Evolutionary conservation across 139 green algal species (phyloP), one percentile per base, ranked within the genome.

Genomic region (Eudorina sp.): DNA sequence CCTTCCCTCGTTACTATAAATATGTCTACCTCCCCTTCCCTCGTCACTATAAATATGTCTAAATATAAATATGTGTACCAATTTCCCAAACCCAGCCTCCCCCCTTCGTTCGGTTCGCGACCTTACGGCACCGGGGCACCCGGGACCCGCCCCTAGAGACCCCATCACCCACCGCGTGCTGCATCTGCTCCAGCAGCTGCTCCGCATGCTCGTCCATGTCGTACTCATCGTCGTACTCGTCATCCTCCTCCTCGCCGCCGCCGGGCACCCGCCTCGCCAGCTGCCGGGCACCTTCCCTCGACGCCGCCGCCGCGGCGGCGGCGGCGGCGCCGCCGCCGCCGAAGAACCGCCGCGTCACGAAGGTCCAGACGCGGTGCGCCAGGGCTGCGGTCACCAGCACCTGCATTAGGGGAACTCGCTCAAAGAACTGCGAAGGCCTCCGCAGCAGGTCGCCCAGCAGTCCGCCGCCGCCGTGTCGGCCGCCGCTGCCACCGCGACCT

Each of bases 341-440:
- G 4, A 76, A 76, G 23, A 86, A 66, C 14, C 80, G n/a, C 0
- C 60, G 41, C 41, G 43, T 18, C n/a, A 86, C 29, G 41, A 86
- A 77, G 19, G 21, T 29, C 41, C 41, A 76, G 16, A 86, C 60
- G 25, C 80, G 80, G 41, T 86, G 80, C 43, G 31, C 60, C 0
- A 86, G 43, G 0, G 68, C 41, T n/a, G 60, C 80, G 2, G 80
- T 86, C 0, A 86, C 6, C 27, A 62, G 9, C 41, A 86, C 5
- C 60, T 86, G 40, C 34, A 48, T 31, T 25, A 85, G 41, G 11
- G 78, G 78, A 41, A 85, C 55, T 38, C 78, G 78, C 27, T 40
- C 38, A 1, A 69, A 34, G 23, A 74, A 27, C 5, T 41, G 6
- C 6, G 18, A 14, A 53, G 70, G 70, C 7, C 73, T 3, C 73